These are phyloP conservation scores for Termitomyces sp. DNA, from an alignment of 768 basidiomycete genomes.

Conservation along the genomic window DNA sequence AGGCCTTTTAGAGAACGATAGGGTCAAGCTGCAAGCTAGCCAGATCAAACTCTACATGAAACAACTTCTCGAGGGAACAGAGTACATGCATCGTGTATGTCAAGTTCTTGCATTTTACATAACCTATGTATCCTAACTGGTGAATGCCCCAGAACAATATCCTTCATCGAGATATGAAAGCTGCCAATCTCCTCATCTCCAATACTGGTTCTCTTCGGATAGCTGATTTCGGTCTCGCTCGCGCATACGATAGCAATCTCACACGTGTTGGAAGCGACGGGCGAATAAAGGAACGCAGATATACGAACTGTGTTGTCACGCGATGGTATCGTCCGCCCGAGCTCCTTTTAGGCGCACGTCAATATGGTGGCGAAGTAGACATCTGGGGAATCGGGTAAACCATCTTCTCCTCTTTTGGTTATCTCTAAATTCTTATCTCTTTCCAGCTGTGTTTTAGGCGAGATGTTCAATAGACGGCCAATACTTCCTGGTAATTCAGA, in stretches of 20 bases:
- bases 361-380: slow-evolving; percentile 93
- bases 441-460: slow-evolving; percentile 89
- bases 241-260: slow-evolving; percentile 63
- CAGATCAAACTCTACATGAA: slow-evolving; percentile 96
- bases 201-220: slow-evolving; percentile 81
- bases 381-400: slow-evolving; percentile 96
- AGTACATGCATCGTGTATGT: slow-evolving; percentile 90
- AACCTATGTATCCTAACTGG: slow-evolving; percentile 4
- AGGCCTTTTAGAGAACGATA: slow-evolving; percentile 88
- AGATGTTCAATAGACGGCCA: slow-evolving; percentile 88
- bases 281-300: slow-evolving; percentile 59
- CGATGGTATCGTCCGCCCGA: slow-evolving; percentile 95
- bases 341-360: slow-evolving; percentile 81
- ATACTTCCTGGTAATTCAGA: slow-evolving; percentile 88
- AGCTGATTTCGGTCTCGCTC: slow-evolving; percentile 95
- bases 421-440: not conserved
- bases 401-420: not conserved
- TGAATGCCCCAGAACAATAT: slow-evolving; percentile 74
- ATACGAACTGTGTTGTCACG: slow-evolving; percentile 95
- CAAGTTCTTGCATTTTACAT: not conserved
- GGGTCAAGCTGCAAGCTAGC: slow-evolving; percentile 76
- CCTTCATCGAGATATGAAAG: slow-evolving; percentile 98
- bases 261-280: slow-evolving; percentile 34
- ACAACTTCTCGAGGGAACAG: slow-evolving; percentile 93
- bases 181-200: slow-evolving; percentile 92